Conservation (phyloP, 1,284 basidiomycete genomes). For the Grifola frondosa region DNA sequence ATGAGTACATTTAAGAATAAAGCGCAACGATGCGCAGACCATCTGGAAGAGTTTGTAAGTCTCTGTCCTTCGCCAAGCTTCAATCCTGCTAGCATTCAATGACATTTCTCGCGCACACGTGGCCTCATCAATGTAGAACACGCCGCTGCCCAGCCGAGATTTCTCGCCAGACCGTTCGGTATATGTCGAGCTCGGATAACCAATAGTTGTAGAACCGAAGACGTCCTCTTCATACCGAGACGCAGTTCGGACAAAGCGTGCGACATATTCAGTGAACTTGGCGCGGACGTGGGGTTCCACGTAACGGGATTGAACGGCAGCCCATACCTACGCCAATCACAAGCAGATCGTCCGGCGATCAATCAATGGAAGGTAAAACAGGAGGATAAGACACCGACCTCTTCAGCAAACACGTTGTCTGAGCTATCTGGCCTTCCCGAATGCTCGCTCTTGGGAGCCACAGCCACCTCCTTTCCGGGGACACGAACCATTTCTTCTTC, state of each 20-base stretch:
- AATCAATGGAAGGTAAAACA: conserved; percentile 6
- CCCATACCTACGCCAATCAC: conserved; percentile 21
- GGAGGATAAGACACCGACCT: conserved; percentile 53
- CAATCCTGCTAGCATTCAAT: conserved; percentile 71
- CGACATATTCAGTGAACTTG: conserved; percentile 76
- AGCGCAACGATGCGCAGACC: conserved; percentile 42
- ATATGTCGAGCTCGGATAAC: conserved; percentile 52
- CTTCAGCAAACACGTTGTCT: conserved; percentile 90
- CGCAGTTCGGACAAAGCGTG: conserved; percentile 73
- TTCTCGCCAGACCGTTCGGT: conserved; percentile 37
- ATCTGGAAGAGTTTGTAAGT: conserved; percentile 61
- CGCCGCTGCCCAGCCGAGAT: conserved; percentile 62
- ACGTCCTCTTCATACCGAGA: conserved; percentile 79
- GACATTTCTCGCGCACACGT: conserved; percentile 59
- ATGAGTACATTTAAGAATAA: not conserved
- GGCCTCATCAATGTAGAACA: conserved; percentile 66
- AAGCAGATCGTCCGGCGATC: not conserved
- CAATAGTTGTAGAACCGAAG: conserved; percentile 62
- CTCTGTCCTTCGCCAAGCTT: conserved; percentile 75
- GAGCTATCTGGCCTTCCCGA: conserved; percentile 60
- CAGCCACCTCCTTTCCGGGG: conserved; percentile 32
- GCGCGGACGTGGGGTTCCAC: conserved; percentile 79
- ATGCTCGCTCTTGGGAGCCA: conserved; percentile 46
- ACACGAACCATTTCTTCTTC: conserved; percentile 62
- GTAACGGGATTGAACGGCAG: conserved; percentile 72